These are phyloP conservation scores for Pyrenophora tritici-repentis DNA, from an alignment of 2,329 filamentous ascomycete genomes.

Conservation along the genomic window DNA sequence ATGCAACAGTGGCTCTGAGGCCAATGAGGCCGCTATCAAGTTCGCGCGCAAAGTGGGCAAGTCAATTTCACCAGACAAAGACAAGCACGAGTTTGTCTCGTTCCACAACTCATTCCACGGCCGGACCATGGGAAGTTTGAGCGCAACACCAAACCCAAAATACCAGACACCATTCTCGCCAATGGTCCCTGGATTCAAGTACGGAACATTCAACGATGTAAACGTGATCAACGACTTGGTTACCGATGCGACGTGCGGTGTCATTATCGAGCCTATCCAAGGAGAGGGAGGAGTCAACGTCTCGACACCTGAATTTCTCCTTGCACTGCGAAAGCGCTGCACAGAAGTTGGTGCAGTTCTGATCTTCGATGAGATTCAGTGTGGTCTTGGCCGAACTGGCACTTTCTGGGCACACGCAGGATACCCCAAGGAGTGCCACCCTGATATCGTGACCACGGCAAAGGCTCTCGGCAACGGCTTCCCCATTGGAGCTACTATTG, in stretches of 20 bases:
- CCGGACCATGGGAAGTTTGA: conserved; percentile 91
- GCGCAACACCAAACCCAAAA: conserved; percentile 96
- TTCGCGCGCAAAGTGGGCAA: conserved; percentile 93
- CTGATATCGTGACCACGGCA: conserved; percentile 90
- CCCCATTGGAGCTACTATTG: conserved; percentile 83
- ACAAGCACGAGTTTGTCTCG: conserved; percentile 83
- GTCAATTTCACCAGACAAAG: conserved; percentile 68
- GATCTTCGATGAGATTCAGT: conserved; percentile 97
- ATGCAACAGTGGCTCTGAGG: conserved; percentile 95
- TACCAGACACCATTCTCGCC: conserved; percentile 95
- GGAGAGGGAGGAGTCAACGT: conserved; percentile 92
- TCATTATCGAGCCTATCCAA: conserved; percentile 96
- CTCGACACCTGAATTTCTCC: conserved; percentile 80
- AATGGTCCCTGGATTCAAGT: conserved; percentile 91
- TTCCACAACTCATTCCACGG: conserved; percentile 95
- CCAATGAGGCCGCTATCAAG: conserved; percentile 97
- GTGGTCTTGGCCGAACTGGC: conserved; percentile 85
- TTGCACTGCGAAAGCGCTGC: conserved; percentile 81
- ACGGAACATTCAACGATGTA: conserved; percentile 85
- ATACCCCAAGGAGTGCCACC: conserved; percentile 79
- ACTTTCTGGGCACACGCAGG: conserved; percentile 84
- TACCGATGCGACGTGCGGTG: conserved; percentile 85
- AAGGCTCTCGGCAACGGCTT: conserved; percentile 97
- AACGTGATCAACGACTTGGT: conserved; percentile 72
- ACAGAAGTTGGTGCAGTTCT: conserved; percentile 85